Conservation (phyloP, 129 eudicot genomes). For the Chrysanthemum seticuspe region DNA sequence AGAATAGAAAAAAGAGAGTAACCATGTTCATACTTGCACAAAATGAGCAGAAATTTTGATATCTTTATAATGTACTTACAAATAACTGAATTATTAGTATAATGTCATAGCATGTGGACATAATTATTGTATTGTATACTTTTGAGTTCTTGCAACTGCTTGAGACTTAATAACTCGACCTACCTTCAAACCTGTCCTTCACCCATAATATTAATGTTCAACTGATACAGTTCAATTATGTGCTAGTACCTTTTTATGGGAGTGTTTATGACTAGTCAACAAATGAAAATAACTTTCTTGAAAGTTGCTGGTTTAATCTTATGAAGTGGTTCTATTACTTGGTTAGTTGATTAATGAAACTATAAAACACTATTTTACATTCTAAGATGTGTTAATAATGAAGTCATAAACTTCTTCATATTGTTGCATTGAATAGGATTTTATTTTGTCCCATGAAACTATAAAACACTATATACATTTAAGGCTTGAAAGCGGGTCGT, state of each 20-base stretch:
- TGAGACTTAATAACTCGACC: conserved; percentile 16
- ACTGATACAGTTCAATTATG: not conserved
- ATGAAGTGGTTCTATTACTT: no score
- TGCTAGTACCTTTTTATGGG: not conserved
- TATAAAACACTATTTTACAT: no score
- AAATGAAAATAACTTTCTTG: no score
- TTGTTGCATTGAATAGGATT: no score
- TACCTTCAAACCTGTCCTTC: conserved; percentile 13
- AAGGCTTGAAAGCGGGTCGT: no score
- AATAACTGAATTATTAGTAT: not conserved
- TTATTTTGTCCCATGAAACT: no score
- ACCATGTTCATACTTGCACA: conserved; percentile 22
- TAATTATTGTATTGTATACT: not conserved
- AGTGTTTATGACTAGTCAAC: no score
- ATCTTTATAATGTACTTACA: not conserved
- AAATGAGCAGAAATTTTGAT: not conserved
- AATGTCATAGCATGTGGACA: conserved; percentile 17
- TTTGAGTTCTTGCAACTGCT: conserved; percentile 2
- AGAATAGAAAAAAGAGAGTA: conserved; percentile 28
- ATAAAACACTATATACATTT: no score
- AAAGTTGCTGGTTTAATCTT: no score
- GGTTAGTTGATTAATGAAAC: no score
- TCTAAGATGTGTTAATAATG: no score
- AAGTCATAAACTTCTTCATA: no score
- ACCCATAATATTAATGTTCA: conserved; percentile 6